Evolutionary conservation across 2,329 filamentous ascomycete genomes (phyloP).

Genomic region (Xylariales sp.): DNA sequence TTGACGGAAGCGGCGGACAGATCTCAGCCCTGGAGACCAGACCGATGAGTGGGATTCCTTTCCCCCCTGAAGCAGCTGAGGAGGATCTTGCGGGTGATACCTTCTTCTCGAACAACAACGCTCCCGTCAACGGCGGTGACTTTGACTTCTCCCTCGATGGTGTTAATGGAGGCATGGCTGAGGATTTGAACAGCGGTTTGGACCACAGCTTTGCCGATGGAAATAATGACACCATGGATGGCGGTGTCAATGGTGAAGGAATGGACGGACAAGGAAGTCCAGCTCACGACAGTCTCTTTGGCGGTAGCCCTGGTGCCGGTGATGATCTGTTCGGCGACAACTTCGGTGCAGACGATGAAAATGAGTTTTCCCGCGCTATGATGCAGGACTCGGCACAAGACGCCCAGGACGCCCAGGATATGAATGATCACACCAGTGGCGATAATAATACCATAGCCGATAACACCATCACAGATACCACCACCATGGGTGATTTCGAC

Average conservation of each 20-base stretch:
- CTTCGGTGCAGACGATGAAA: conserved; percentile 79
- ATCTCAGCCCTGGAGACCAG: conserved; percentile 85
- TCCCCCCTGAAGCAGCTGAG: conserved; percentile 66
- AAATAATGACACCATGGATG: conserved; percentile 14
- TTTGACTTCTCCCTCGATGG: conserved; percentile 29
- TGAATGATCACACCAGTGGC: conserved; percentile 20
- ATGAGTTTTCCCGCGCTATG: conserved; percentile 74
- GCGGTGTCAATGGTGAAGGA: conserved; percentile 11
- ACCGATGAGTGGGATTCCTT: conserved; percentile 67
- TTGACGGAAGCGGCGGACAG: conserved; percentile 73
- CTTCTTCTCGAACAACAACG: conserved; percentile 70
- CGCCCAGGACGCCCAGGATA: conserved; percentile 29
- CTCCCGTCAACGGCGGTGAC: conserved; percentile 52
- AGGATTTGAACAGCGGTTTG: conserved; percentile 13
- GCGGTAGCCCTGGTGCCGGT: conserved; percentile 66
- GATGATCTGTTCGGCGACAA: conserved; percentile 81
- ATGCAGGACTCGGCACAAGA: conserved; percentile 37
- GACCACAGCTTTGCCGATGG: conserved; percentile 11
- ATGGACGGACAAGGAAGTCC: conserved; percentile 60
- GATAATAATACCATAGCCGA: too few species aligned
- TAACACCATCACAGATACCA: too few species aligned
- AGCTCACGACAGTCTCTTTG: conserved; percentile 76
- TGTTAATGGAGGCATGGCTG: conserved; percentile 32
- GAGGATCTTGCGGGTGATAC: conserved; percentile 59
- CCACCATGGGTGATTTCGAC: conserved; percentile 19